A percentile compares a stretch with the other conserved stretches of the same genome.
Evolutionary conservation across 1,284 basidiomycete genomes (phyloP).

Genomic region (Malassezia dermatis): DNA sequence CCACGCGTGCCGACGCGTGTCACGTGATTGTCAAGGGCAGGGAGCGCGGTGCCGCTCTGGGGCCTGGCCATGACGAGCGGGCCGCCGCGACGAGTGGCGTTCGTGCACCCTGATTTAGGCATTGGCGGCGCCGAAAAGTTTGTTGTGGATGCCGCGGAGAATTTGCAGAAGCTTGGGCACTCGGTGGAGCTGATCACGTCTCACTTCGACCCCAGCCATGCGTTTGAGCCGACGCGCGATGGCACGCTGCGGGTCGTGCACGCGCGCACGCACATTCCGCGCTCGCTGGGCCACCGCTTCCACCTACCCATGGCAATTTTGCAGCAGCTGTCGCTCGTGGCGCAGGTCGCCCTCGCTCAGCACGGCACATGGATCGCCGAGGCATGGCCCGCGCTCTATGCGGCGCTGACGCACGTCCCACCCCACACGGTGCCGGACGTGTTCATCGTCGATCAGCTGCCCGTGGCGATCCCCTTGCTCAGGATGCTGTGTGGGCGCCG

Average conservation of each 20-base stretch:
- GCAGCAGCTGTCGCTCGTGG: slow-evolving; percentile 67
- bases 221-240: slow-evolving; percentile 41
- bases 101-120: slow-evolving; percentile 88
- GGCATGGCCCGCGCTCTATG: slow-evolving; percentile 30
- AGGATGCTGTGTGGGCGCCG: slow-evolving; percentile 60
- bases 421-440: slow-evolving; percentile 56
- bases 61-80: slow-evolving; percentile 17
- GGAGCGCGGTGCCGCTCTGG: not conserved
- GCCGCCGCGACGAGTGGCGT: slow-evolving; percentile 56
- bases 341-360: slow-evolving; percentile 34
- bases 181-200: slow-evolving; percentile 87
- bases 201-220: slow-evolving; percentile 63
- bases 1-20: not conserved
- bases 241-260: slow-evolving; percentile 71
- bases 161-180: slow-evolving; percentile 73
- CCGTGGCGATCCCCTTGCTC: slow-evolving; percentile 76
- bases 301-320: slow-evolving; percentile 82
- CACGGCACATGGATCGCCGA: slow-evolving; percentile 45
- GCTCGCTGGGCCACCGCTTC: slow-evolving; percentile 63
- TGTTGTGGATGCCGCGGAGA: slow-evolving; percentile 87
- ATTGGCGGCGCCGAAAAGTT: slow-evolving; percentile 95
- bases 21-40: not conserved
- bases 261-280: slow-evolving; percentile 65
- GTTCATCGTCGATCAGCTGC: slow-evolving; percentile 88
- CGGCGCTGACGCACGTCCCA: slow-evolving; percentile 41